Evolutionary conservation across 768 basidiomycete species (phyloP).

Genomic region (Hypholoma sublateritium): DNA sequence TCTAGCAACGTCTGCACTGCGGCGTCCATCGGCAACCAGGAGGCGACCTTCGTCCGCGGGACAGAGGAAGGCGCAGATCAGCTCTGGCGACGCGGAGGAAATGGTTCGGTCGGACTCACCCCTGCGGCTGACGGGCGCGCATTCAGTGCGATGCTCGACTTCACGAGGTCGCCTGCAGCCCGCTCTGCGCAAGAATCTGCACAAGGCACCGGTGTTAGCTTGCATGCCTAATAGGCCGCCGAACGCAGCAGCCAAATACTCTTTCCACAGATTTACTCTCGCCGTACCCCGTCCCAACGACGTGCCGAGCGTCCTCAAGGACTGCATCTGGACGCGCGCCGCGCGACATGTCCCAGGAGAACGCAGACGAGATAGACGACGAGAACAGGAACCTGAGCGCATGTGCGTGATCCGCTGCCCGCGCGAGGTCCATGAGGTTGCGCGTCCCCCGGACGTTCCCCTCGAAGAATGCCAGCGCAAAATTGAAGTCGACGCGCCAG

Average conservation of each 20-base stretch:
- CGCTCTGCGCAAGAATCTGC: conserved; percentile 30
- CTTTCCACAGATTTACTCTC: background rate
- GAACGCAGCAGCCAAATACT: background rate
- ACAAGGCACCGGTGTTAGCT: background rate
- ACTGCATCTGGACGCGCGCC: conserved; percentile 34
- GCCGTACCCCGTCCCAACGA: conserved; percentile 20
- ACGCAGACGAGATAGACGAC: conserved; percentile 27
- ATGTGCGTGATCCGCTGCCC: conserved; percentile 20
- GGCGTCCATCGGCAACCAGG: conserved; percentile 34
- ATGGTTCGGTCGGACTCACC: conserved; percentile 16
- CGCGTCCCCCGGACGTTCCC: conserved; percentile 37
- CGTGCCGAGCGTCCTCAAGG: conserved; percentile 23
- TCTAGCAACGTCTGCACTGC: conserved; percentile 30
- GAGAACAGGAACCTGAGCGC: conserved; percentile 40
- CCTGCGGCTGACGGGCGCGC: conserved; percentile 27
- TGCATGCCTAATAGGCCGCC: background rate
- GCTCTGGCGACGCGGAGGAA: too few species aligned
- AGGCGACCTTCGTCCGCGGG: conserved; percentile 23
- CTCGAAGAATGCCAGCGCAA: conserved; percentile 42
- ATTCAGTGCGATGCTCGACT: conserved; percentile 30
- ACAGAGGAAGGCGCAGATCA: background rate
- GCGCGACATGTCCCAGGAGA: conserved; percentile 23
- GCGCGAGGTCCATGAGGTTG: conserved; percentile 39
- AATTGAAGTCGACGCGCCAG: conserved; percentile 49
- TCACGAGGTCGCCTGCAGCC: conserved; percentile 30